Base-by-base conservation (phyloP, 371 early-diverging fungal species). In the Actinomortierella wolfii region DNA sequence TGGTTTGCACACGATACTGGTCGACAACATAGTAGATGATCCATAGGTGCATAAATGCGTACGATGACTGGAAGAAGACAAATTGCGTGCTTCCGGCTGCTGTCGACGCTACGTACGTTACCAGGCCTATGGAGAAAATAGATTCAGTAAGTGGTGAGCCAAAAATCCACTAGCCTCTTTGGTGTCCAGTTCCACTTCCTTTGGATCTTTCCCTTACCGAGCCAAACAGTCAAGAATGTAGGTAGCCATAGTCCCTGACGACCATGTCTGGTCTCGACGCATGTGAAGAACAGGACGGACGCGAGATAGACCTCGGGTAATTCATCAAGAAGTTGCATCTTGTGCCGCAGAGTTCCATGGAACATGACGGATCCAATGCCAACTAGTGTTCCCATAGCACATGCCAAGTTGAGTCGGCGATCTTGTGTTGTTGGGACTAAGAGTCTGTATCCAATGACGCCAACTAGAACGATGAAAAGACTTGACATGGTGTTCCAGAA, bases 311-410 rank as follows among this genome's bases (percentile, higher is more conserved):
- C 48, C 71, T 64, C 64, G 13, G 71, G 71, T 43, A 70, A 40
- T 39, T 70, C 71, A 46, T 70, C 71, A n/a, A 69, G 57, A 21
- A 70, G 65, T 39, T 70, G 71, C 71, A 70, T 70, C 39, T 70
- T 70, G 51, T 70, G 71, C 0, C 65, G 60, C 25, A 70, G 51
- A 14, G 71, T 70, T 15, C 71, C 71, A 43, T 70, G 71, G 34
- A 70, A 70, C 43, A 70, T 57, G 1, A 61, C 58, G 4, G 71
- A 70, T 4, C 71, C 71, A 0, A 70, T 14, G 4, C 71, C 71
- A 3, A 70, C 51, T 20, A 70, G 43, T 17, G 25, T 46, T 42
- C 56, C 57, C 0, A 61, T 57, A 8, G 28, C 21, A 17, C 60
- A 60, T 20, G 60, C 18, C 8, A 57, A 44, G 17, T n/a, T 56